Evolutionary conservation across 2,329 filamentous ascomycete genomes (phyloP), one percentile per base, ranked within the genome.

Genomic region (Ascomycota sp.): DNA sequence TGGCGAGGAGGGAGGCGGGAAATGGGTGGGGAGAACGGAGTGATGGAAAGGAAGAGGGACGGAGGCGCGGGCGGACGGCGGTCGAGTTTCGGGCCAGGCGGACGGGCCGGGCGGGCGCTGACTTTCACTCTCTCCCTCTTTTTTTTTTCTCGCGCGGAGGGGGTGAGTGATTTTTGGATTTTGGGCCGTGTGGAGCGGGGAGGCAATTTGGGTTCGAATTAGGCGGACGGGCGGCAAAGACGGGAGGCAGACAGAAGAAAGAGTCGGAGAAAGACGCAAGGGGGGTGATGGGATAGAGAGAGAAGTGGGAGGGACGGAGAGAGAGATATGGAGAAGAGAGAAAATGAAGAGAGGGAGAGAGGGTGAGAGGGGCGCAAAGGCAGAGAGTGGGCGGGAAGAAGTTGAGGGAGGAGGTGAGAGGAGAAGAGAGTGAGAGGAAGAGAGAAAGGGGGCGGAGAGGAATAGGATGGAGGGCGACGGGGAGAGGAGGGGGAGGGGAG

Each of bases 51-150:
- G 8, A 10, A 4, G 12, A 21, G 19, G 8, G 20, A 7, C 9
- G 20, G 20, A n/a, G 13, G 19, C 4, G 17, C 36, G 33, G 36
- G 36, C 36, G 37, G 32, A 31, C 29, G 25, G 24, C 32, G 28
- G 29, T 33, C 23, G 29, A 28, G 25, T n/a, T 33, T 33, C 33
- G 32, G 35, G 26, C 29, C 34, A 30, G 34, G 36, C 23, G 11
- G 10, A 32, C 20, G 24, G 29, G 28, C 20, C 15, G 21, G 21
- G 13, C 12, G 15, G 19, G 11, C 13, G 19, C n/a, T n/a, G n/a
- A n/a, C n/a, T n/a, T n/a, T n/a, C n/a, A n/a, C n/a, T n/a, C n/a
- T n/a, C n/a, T n/a, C n/a, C n/a, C n/a, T n/a, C n/a, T n/a, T n/a
- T n/a, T n/a, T n/a, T n/a, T n/a, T n/a, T n/a, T n/a, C n/a, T n/a